Evolutionary conservation across 345 rosid genomes (phyloP).

Genomic region (Punica granatum): DNA sequence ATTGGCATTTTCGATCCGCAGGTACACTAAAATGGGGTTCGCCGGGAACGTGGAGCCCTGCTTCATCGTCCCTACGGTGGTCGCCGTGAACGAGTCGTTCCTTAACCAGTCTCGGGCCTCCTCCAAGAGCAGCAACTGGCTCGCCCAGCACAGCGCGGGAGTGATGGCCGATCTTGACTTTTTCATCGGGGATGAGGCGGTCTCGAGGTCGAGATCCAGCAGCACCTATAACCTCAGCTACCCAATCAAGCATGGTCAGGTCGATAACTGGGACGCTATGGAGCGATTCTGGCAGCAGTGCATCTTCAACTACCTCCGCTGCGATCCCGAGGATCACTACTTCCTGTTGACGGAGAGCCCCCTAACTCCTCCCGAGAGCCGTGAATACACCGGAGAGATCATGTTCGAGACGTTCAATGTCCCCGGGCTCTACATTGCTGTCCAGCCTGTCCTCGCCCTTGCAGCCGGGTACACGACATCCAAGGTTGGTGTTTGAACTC

Average conservation of each 20-base stretch:
- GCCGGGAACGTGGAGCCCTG: conserved; percentile 98
- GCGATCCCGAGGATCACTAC: conserved; percentile 98
- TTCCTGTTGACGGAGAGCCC: conserved; percentile 95
- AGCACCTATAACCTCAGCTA: conserved; percentile 66
- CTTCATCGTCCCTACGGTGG: conserved; percentile 84
- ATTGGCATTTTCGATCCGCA: conserved; percentile 21
- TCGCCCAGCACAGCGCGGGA: conserved; percentile 83
- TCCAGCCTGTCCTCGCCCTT: conserved; percentile 93
- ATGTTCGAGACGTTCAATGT: conserved; percentile 94
- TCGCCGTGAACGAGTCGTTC: conserved; percentile 83
- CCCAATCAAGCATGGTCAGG: conserved; percentile 86
- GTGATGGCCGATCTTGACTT: conserved; percentile 97
- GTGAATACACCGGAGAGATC: conserved; percentile 93
- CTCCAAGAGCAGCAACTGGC: conserved; percentile 64
- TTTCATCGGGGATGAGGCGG: conserved; percentile 84
- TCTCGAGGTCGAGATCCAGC: conserved; percentile 64
- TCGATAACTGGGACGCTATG: conserved; percentile 97
- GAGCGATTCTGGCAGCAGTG: conserved; percentile 98
- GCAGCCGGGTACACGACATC: conserved; percentile 97
- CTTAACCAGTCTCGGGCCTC: conserved; percentile 61
- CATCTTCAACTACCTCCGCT: conserved; percentile 79
- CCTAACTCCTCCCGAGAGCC: conserved; percentile 89
- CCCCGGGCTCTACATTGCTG: conserved; percentile 95
- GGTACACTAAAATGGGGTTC: conserved; percentile 93
- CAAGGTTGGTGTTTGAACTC: conserved; percentile 43